These are phyloP conservation scores for Fusarium sp. DNA, from an alignment of 2,329 filamentous ascomycete genomes.

Conservation along the genomic window DNA sequence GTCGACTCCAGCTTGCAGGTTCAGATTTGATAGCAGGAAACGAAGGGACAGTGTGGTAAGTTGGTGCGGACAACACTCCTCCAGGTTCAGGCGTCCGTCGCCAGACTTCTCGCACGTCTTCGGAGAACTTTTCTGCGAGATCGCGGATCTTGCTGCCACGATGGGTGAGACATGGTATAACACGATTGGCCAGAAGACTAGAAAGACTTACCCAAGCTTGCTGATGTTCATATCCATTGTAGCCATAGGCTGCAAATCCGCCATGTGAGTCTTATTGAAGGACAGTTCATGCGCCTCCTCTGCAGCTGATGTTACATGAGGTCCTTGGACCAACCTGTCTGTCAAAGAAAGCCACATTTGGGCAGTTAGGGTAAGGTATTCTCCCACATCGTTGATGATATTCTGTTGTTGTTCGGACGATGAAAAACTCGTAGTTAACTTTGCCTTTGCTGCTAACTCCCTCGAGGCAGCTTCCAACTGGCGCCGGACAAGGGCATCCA, in stretches of 20 bases:
- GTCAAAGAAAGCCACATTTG: constrained; percentile 52
- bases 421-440: constrained; percentile 14
- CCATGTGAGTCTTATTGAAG: constrained; percentile 40
- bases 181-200: neutral
- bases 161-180: constrained; percentile 26
- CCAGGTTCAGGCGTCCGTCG: constrained; percentile 31
- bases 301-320: constrained; percentile 50
- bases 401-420: constrained; percentile 42
- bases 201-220: constrained; percentile 51
- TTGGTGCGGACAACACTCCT: constrained; percentile 17
- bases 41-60: constrained; percentile 42
- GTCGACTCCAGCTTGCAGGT: constrained; percentile 28
- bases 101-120: constrained; percentile 52
- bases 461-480: constrained; percentile 46
- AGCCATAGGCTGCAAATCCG: constrained; percentile 48
- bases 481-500: constrained; percentile 48
- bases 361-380: constrained; percentile 53
- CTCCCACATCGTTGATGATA: constrained; percentile 52
- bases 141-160: constrained; percentile 52
- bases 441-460: constrained; percentile 39
- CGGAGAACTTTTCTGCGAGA: constrained; percentile 51
- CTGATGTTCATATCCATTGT: constrained; percentile 50
- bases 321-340: constrained; percentile 50
- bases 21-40: constrained; percentile 44
- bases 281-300: constrained; percentile 48